phyloP scores from a whole-genome alignment of 1,139 yeast species.

The Candida mesenterica region DNA sequence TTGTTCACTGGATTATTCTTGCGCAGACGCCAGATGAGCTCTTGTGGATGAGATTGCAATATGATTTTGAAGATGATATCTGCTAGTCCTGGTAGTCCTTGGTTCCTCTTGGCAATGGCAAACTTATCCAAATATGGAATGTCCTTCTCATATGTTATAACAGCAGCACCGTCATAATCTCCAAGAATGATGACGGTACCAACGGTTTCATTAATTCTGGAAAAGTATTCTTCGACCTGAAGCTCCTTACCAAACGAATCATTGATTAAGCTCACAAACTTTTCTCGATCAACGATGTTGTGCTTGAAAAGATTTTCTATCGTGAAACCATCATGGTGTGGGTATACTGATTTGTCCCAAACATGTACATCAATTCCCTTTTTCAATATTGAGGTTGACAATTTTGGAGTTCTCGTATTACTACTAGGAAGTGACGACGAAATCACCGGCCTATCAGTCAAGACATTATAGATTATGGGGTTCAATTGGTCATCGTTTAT shows the following conservation, averaged over 20 bases:
- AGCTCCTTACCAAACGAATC: conserved; percentile 75
- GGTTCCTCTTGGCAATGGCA: conserved; percentile 79
- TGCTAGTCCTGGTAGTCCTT: conserved; percentile 91
- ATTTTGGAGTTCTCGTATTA: conserved; percentile 58
- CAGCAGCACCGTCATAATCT: conserved; percentile 93
- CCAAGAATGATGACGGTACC: conserved; percentile 86
- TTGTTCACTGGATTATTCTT: conserved; percentile 86
- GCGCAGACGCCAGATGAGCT: conserved; percentile 87
- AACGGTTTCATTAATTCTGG: conserved; percentile 60
- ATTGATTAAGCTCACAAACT: conserved; percentile 62
- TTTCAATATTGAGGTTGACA: conserved; percentile 77
- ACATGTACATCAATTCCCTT: conserved; percentile 70
- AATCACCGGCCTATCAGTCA: conserved; percentile 89
- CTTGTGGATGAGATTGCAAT: conserved; percentile 65
- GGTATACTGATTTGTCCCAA: conserved; percentile 30
- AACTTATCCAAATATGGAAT: conserved; percentile 86
- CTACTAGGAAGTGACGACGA: conserved; percentile 87
- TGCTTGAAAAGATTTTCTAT: conserved; percentile 43
- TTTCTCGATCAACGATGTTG: conserved; percentile 53
- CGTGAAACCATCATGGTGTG: conserved; percentile 22
- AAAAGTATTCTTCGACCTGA: conserved; percentile 62
- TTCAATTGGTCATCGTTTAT: conserved; percentile 51
- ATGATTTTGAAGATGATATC: conserved; percentile 87
- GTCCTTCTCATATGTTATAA: conserved; percentile 70
- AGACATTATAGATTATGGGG: conserved; percentile 82